Conservation (phyloP, 495 filamentous ascomycete genomes). For the Hyaloscypha bicolor region DNA sequence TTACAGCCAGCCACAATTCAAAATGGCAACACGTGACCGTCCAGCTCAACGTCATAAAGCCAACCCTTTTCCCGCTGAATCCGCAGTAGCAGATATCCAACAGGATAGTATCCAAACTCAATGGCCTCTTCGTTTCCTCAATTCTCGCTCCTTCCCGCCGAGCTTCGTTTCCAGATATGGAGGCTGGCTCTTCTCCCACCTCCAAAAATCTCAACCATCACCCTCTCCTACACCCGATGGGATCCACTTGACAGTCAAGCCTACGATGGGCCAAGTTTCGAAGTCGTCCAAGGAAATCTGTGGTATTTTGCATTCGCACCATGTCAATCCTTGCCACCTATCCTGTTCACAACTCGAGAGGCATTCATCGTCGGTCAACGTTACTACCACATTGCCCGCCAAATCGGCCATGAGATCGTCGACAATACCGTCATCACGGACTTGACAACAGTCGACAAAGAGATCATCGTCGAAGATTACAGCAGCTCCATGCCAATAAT, state of each 20-base stretch:
- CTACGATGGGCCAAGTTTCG: neutral
- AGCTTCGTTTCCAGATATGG: constrained; percentile 29
- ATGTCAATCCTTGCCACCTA: neutral
- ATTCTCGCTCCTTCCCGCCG: constrained; percentile 19
- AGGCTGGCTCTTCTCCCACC: neutral
- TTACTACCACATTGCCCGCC: neutral
- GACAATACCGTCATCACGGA: neutral
- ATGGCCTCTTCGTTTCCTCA: constrained; percentile 15
- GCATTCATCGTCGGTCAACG: neutral
- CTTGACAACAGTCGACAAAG: neutral
- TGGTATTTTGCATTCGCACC: constrained; percentile 10
- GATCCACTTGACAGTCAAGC: neutral
- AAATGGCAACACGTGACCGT: neutral
- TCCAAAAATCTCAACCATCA: neutral
- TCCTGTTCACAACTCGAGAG: neutral
- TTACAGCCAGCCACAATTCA: neutral
- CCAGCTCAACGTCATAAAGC: neutral
- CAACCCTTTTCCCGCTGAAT: neutral
- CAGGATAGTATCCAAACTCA: neutral
- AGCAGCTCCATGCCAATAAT: neutral
- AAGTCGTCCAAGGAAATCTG: neutral
- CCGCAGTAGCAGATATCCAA: neutral
- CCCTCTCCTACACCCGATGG: neutral
- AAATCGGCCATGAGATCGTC: neutral
- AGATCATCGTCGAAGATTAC: neutral